Evolutionary conservation across 192 early-diverging fungal genomes (phyloP).

Genomic region (Podila clonocystis): DNA sequence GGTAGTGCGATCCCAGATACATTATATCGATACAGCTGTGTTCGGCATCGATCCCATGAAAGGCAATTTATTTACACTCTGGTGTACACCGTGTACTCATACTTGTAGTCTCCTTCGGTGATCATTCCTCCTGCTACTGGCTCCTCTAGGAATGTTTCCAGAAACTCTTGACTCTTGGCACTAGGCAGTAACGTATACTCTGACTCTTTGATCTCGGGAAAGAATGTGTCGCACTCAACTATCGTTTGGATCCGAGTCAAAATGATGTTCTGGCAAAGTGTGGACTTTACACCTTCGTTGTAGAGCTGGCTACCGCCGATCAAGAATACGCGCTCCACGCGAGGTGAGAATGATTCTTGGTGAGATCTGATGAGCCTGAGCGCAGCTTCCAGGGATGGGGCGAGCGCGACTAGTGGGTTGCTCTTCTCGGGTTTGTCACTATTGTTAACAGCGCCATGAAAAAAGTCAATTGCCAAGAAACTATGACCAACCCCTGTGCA

Average conservation of each 20-base stretch:
- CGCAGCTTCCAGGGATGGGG: constrained; percentile 61
- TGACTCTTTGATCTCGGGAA: constrained; percentile 65
- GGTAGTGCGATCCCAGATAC: too few relatives aligned
- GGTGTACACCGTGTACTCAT: constrained; percentile 44
- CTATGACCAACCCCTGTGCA: background rate
- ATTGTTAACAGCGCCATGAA: background rate
- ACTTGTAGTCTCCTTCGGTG: constrained; percentile 32
- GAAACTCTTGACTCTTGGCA: constrained; percentile 16
- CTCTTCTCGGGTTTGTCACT: constrained; percentile 43
- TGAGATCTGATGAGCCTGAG: constrained; percentile 57
- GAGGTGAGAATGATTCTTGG: constrained; percentile 19
- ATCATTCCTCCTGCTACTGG: constrained; percentile 37
- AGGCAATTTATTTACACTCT: background rate
- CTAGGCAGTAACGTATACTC: constrained; percentile 21
- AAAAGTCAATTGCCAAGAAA: background rate
- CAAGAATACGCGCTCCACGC: constrained; percentile 69
- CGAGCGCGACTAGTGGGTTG: constrained; percentile 47
- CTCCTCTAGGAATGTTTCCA: constrained; percentile 32
- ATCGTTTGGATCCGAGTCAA: constrained; percentile 73
- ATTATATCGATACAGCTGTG: too few relatives aligned
- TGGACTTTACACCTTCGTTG: constrained; percentile 67
- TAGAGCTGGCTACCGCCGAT: constrained; percentile 88
- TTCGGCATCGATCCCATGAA: too few relatives aligned
- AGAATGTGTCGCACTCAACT: constrained; percentile 84
- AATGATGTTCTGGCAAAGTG: constrained; percentile 67